Percentiles rank a stretch among this genome's conserved stretches.
phyloP scores from a whole-genome alignment of 2,329 filamentous ascomycete species.

The Scolecobasidium constrictum region DNA sequence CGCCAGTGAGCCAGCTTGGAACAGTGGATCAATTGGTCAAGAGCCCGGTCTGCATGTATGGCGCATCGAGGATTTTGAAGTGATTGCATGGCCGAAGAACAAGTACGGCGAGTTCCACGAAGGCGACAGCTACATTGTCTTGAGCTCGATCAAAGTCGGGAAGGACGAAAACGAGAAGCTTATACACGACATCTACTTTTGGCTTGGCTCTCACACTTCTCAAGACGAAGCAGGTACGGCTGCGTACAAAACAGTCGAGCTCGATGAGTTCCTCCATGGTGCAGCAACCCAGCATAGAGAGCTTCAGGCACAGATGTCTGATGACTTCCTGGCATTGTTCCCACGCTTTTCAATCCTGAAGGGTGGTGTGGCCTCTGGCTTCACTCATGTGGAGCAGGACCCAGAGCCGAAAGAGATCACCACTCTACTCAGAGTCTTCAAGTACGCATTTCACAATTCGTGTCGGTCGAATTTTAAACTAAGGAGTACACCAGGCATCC shows the following conservation, averaged over 20 bases:
- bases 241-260: conserved; percentile 60
- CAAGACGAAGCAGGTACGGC: conserved; percentile 60
- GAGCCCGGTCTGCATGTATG: conserved; percentile 48
- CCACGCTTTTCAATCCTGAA: conserved; percentile 47
- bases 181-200: conserved; percentile 58
- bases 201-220: conserved; percentile 53
- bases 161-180: conserved; percentile 37
- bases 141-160: conserved; percentile 47
- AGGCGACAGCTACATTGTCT: conserved; percentile 57
- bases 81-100: conserved; percentile 48
- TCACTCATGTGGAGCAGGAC: conserved; percentile 46
- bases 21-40: conserved; percentile 43
- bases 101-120: conserved; percentile 52
- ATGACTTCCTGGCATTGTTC: conserved; percentile 51
- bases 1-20: conserved; percentile 55
- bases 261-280: conserved; percentile 55
- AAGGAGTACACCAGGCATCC: conserved; percentile 30
- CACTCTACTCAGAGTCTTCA: conserved; percentile 53
- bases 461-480: neutral
- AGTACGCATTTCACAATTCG: conserved; percentile 18
- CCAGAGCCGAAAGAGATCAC: conserved; percentile 33
- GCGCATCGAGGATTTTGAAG: conserved; percentile 58
- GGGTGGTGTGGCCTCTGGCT: conserved; percentile 52
- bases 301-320: conserved; percentile 47
- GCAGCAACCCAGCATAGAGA: conserved; percentile 55